A percentile compares a stretch with the other conserved stretches of the same genome.
phyloP scores from a whole-genome alignment of 805 yeast species.

The Hanseniaspora hatyaiensis region DNA sequence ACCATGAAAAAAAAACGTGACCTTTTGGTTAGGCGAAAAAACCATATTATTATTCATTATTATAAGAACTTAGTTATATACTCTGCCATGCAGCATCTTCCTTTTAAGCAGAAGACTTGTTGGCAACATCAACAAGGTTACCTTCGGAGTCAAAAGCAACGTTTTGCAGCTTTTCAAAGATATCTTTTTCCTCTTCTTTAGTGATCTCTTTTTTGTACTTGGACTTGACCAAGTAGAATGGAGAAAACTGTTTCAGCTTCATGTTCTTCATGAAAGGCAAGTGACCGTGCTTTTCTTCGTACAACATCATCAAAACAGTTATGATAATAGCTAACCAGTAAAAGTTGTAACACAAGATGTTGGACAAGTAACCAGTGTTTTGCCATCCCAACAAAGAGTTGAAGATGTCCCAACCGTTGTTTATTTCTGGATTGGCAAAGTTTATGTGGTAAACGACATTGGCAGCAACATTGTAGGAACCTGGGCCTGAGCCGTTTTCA shows the following conservation, averaged over 20 bases:
- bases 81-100: too few species aligned
- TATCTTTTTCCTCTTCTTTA: constrained; percentile 39
- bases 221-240: constrained; percentile 59
- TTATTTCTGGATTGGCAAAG: constrained; percentile 88
- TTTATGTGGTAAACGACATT: constrained; percentile 89
- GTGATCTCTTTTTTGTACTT: constrained; percentile 51
- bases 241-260: constrained; percentile 46
- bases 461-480: constrained; percentile 66
- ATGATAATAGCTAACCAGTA: constrained; percentile 70
- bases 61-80: too few species aligned
- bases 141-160: constrained; percentile 32
- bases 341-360: constrained; percentile 74
- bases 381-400: constrained; percentile 95
- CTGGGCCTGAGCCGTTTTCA: constrained; percentile 87
- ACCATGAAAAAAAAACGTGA: too few species aligned
- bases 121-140: too few species aligned
- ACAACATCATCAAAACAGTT: constrained; percentile 51
- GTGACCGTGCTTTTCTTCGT: constrained; percentile 74
- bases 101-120: too few species aligned
- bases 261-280: constrained; percentile 52
- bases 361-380: constrained; percentile 88
- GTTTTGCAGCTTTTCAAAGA: constrained; percentile 38
- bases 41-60: too few species aligned
- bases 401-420: constrained; percentile 95
- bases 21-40: too few species aligned